These are phyloP conservation scores for Kodamaea kaohsiungensis DNA, from an alignment of 805 yeast species.

Conservation along the genomic window DNA sequence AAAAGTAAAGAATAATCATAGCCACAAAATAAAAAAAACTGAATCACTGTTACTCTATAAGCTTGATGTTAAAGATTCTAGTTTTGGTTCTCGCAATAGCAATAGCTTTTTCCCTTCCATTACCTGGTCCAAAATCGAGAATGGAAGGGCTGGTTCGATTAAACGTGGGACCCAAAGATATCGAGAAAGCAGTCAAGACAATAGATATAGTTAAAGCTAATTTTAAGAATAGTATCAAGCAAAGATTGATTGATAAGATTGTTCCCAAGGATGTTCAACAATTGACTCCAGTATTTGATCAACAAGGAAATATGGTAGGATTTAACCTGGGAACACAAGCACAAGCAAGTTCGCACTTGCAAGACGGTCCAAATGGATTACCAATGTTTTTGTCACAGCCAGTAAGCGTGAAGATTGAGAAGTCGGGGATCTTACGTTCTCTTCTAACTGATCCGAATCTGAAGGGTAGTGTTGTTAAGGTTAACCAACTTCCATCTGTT, in stretches of 20 bases:
- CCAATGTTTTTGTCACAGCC: background rate
- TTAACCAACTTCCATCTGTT: background rate
- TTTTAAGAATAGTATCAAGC: constrained; percentile 12
- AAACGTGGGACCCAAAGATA: constrained; percentile 8
- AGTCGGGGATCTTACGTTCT: constrained; percentile 3
- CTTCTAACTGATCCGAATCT: background rate
- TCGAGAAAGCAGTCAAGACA: constrained; percentile 7
- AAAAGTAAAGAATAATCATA: background rate
- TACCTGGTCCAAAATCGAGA: constrained; percentile 4
- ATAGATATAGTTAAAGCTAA: constrained; percentile 5
- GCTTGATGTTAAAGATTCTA: background rate
- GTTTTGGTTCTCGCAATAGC: background rate
- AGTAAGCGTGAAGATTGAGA: constrained; percentile 5
- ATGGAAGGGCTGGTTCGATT: constrained; percentile 10
- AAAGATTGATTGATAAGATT: constrained; percentile 9
- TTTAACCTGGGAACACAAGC: background rate
- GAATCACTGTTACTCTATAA: background rate
- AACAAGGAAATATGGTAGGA: constrained; percentile 8
- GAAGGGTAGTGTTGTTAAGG: background rate
- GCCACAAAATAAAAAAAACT: background rate
- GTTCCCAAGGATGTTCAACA: constrained; percentile 11
- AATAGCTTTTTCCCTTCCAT: background rate
- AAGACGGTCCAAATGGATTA: background rate
- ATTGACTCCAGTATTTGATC: constrained; percentile 8
- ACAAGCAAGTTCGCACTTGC: background rate